Evolutionary conservation across 2,329 filamentous ascomycete genomes (phyloP).

Genomic region (Microsporum audouinii): DNA sequence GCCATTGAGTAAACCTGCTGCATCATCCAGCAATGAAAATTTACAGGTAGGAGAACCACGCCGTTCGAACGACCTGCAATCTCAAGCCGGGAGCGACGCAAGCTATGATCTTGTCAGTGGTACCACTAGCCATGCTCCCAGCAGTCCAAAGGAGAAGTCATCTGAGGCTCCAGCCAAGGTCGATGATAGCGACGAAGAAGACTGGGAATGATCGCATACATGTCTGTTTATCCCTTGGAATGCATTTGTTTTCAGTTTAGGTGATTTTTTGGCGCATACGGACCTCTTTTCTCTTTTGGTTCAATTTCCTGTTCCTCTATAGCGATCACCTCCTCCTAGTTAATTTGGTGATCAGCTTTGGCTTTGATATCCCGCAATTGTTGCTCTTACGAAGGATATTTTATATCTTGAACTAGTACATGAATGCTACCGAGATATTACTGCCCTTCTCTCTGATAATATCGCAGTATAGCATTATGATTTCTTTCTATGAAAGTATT

Average conservation of each 20-base stretch:
- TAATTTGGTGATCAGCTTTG: background rate
- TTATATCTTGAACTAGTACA: background rate
- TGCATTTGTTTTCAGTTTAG: background rate
- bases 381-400: background rate
- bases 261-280: background rate
- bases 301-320: background rate
- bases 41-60: constrained; percentile 56
- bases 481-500: background rate
- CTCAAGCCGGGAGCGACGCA: constrained; percentile 82
- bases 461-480: background rate
- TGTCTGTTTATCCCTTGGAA: background rate
- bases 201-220: constrained; percentile 54
- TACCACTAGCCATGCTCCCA: constrained; percentile 64
- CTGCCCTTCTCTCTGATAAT: background rate
- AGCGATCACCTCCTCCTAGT: background rate
- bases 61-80: constrained; percentile 74
- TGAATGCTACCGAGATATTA: background rate
- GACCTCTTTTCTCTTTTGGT: background rate
- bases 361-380: background rate
- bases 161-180: constrained; percentile 36
- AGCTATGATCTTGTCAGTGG: constrained; percentile 92
- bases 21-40: constrained; percentile 27
- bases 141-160: constrained; percentile 46
- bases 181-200: constrained; percentile 56
- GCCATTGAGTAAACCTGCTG: constrained; percentile 19